Evolutionary conservation across 768 basidiomycete species (phyloP).

Genomic region (Exidia glandulosa): DNA sequence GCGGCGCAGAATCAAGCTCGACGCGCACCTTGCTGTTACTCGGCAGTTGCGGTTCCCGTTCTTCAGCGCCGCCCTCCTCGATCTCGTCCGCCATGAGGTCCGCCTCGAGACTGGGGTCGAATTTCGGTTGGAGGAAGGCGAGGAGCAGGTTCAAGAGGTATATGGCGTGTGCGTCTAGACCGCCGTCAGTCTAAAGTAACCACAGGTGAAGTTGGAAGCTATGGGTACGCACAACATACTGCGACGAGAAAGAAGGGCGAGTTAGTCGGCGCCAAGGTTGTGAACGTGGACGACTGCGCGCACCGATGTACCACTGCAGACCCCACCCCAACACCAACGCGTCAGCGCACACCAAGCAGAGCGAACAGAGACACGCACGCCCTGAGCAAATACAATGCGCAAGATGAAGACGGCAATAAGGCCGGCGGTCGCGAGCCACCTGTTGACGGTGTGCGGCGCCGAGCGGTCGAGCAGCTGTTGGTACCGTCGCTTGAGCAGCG

Average conservation of each 20-base stretch:
- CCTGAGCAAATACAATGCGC: conserved; percentile 80
- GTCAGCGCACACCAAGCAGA: neutral
- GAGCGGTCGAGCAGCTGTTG: conserved; percentile 84
- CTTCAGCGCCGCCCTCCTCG: conserved; percentile 71
- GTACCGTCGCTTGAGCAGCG: conserved; percentile 44
- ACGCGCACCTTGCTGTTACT: conserved; percentile 5
- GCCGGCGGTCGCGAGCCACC: conserved; percentile 74
- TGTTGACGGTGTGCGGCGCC: conserved; percentile 80
- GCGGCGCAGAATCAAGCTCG: no score
- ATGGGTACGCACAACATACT: conserved; percentile 57
- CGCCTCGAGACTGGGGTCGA: conserved; percentile 91
- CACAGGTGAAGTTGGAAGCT: neutral
- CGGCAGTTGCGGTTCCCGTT: conserved; percentile 17
- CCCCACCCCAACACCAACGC: conserved; percentile 6
- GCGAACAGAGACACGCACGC: conserved; percentile 42
- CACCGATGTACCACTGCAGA: conserved; percentile 84
- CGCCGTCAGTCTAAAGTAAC: conserved; percentile 5
- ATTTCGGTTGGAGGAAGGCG: conserved; percentile 95
- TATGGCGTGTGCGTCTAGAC: conserved; percentile 77
- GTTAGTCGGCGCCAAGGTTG: conserved; percentile 1
- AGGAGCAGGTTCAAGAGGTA: conserved; percentile 93
- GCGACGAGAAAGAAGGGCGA: conserved; percentile 5
- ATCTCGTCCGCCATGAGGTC: conserved; percentile 91
- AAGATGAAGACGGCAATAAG: conserved; percentile 68
- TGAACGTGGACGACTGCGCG: conserved; percentile 20